Percentiles rank a stretch among this genome's conserved stretches.
Evolutionary conservation across 345 rosid species (phyloP).

Genomic region (Syzygium grande): DNA sequence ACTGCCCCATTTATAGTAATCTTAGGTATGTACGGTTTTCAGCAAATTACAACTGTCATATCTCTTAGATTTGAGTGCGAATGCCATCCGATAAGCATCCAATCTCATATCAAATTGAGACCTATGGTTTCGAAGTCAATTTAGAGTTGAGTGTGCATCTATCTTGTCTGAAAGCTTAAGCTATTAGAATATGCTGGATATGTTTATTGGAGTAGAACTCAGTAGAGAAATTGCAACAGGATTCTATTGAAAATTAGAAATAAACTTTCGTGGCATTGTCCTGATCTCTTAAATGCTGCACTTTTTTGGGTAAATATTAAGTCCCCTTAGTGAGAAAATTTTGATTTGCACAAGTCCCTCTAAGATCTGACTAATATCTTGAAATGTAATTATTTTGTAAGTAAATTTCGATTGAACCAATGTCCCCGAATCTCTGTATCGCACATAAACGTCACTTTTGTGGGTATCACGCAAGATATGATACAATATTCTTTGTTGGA

Average conservation of each 20-base stretch:
- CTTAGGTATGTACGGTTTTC: not conserved
- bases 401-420: not conserved
- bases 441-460: no score
- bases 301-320: not conserved
- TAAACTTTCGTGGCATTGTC: not conserved
- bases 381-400: not conserved
- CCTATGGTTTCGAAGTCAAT: not conserved
- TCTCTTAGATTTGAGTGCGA: not conserved
- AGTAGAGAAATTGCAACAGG: not conserved
- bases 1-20: no score
- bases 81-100: not conserved
- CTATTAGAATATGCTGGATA: not conserved
- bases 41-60: not conserved
- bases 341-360: not conserved
- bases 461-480: no score
- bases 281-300: fast-evolving
- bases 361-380: fast-evolving
- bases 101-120: not conserved
- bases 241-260: not conserved
- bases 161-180: not conserved
- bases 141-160: not conserved
- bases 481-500: no score
- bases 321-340: not conserved
- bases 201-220: not conserved
- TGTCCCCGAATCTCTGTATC: no score